These are phyloP conservation scores for Penicillium concentricum DNA, from an alignment of 2,329 filamentous ascomycete genomes.

Conservation along the genomic window DNA sequence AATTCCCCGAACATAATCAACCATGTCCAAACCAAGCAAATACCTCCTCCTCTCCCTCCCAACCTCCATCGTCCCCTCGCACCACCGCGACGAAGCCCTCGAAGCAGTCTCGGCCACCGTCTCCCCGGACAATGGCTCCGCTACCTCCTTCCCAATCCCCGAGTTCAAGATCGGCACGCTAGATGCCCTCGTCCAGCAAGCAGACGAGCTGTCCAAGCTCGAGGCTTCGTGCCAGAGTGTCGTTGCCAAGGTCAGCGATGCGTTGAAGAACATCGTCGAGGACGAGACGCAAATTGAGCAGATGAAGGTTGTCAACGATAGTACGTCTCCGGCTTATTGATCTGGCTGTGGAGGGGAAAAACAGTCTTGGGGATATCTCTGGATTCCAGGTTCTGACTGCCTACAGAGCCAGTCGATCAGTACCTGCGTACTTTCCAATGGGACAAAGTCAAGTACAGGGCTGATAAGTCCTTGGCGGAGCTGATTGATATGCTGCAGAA, in stretches of 20 bases:
- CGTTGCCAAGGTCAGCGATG: slow-evolving; percentile 84
- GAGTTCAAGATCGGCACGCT: slow-evolving; percentile 98
- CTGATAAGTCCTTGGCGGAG: slow-evolving; percentile 84
- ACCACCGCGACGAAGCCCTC: slow-evolving; percentile 77
- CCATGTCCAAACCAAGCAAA: slow-evolving; percentile 52
- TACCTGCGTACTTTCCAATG: slow-evolving; percentile 87
- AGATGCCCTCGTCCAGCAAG: slow-evolving; percentile 91
- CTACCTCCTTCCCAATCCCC: slow-evolving; percentile 77
- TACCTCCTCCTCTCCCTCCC: slow-evolving; percentile 92
- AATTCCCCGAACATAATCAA: slow-evolving; percentile 8
- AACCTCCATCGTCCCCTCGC: slow-evolving; percentile 77
- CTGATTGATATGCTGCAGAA: slow-evolving; percentile 86
- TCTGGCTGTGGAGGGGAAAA: background rate
- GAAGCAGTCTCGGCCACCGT: slow-evolving; percentile 71
- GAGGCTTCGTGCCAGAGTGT: slow-evolving; percentile 76
- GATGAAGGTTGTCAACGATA: slow-evolving; percentile 93
- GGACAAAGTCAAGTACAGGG: slow-evolving; percentile 97
- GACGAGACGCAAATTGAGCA: slow-evolving; percentile 78
- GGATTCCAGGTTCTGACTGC: slow-evolving; percentile 8
- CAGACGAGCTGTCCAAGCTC: slow-evolving; percentile 90
- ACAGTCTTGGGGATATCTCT: slow-evolving; percentile 4
- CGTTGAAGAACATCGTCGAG: slow-evolving; percentile 76
- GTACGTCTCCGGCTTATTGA: slow-evolving; percentile 52
- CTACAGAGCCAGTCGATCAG: slow-evolving; percentile 85
- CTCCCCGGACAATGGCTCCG: slow-evolving; percentile 70